A percentile compares a stretch with the other conserved stretches of the same genome.
Evolutionary conservation across 225 moss, liverwort and hornwort species (phyloP).

Genomic region (Pleurozium schreberi): DNA sequence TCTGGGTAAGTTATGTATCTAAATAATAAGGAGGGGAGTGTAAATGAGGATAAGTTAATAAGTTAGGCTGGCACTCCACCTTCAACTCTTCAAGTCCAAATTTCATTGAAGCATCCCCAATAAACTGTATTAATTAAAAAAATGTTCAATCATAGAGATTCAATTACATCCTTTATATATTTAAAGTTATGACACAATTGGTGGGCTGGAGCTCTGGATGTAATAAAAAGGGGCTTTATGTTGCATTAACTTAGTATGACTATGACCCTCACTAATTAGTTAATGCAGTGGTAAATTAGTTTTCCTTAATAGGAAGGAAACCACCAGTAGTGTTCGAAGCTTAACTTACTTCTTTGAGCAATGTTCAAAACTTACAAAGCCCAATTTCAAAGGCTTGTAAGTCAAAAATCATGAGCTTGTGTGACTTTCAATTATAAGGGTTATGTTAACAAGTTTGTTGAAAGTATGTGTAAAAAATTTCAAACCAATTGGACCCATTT

Average conservation of each 20-base stretch:
- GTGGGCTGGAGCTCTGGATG: background rate
- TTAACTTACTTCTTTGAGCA: background rate
- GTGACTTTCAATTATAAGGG: background rate
- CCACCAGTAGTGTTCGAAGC: background rate
- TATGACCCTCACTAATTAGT: background rate
- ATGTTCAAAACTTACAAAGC: background rate
- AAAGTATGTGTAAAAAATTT: background rate
- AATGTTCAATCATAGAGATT: slow-evolving; percentile 6
- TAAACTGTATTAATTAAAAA: background rate
- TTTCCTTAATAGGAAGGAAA: background rate
- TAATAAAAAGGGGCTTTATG: background rate
- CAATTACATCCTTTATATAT: background rate
- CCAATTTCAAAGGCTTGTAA: background rate
- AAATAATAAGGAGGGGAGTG: background rate
- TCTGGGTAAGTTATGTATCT: background rate
- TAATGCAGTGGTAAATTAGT: too few relatives aligned
- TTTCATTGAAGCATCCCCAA: background rate
- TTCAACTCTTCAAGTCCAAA: background rate
- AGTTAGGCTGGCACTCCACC: too few relatives aligned
- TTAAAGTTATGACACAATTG: background rate
- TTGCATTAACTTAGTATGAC: too few relatives aligned
- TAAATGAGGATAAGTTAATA: background rate
- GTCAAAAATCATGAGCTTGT: background rate
- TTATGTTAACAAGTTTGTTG: background rate
- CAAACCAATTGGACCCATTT: rapidly evolving